Base-by-base conservation (phyloP, 371 early-diverging fungal genomes). In the Phascolomyces articulosus region DNA sequence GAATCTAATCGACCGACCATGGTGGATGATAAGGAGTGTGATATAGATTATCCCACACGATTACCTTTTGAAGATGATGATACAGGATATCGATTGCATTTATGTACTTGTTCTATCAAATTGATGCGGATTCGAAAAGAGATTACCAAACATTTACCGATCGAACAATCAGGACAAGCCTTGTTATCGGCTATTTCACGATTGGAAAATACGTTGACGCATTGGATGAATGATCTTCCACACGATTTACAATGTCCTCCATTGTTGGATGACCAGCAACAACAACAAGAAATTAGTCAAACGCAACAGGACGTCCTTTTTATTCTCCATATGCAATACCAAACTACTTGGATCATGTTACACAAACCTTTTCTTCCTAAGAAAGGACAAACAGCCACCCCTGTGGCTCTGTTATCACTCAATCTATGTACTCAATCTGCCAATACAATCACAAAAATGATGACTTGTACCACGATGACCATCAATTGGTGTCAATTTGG, bases 21-120 rank as follows among this genome's bases (percentile, higher is more conserved):
- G 87, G 78, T 87, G 54, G 86, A 87, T 66, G 87, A 87, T 49
- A 75, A 81, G 28, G 87, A 87, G 29, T 85, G 86, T 57, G 78
- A 85, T 65, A 66, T 87, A 13, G 87, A 85, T 20, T 85, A 85
- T 56, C 87, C 87, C 0, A 54, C 67, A 3, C 71, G 76, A 29
- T 44, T 87, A 18, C 77, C 78, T 4, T 67, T 66, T 18, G 79
- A 79, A 40, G 85, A 87, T 31, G 77, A 73, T 13, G 80, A 80
- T 41, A 75, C 79, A 0, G 83, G 83, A 1, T 74, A 80, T 41
- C 71, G 77, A 41, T 67, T 87, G 9, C 67, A 76, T 21, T 84
- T 79, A 21, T 78, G 81, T 28, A 78, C 76, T 16, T 66, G 78
- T 53, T 82, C 83, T 23, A 85, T 84, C 51, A 80, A 85, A 47